These are phyloP conservation scores for Phytophthora kernoviae DNA, from an alignment of 352 stramenopile genomes.

Conservation along the genomic window DNA sequence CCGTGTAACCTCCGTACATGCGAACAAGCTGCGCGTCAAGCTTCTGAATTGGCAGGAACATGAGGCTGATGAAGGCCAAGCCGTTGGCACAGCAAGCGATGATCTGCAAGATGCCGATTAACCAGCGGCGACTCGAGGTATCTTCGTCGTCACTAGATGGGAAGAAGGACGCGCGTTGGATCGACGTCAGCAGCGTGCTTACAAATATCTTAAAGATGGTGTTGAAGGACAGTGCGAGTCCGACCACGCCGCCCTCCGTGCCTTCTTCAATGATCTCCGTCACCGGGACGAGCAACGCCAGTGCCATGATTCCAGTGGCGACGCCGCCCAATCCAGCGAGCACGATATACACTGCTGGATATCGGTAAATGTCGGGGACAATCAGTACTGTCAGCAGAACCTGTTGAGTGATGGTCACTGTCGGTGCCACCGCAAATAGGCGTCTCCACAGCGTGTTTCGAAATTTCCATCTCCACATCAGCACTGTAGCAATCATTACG, in stretches of 20 bases:
- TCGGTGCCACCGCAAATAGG: slow-evolving; percentile 39
- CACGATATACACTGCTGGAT: slow-evolving; percentile 30
- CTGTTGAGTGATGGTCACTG: slow-evolving; percentile 34
- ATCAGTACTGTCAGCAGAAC: slow-evolving; percentile 29
- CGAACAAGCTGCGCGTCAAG: slow-evolving; percentile 65
- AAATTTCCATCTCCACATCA: slow-evolving; percentile 37
- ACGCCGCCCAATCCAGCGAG: slow-evolving; percentile 33
- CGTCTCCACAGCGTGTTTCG: slow-evolving; percentile 47
- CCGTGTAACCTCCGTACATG: slow-evolving; percentile 73
- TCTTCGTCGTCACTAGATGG: slow-evolving; percentile 21
- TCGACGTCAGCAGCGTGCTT: slow-evolving; percentile 42
- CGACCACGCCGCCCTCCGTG: slow-evolving; percentile 59
- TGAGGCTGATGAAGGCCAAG: slow-evolving; percentile 35
- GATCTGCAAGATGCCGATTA: slow-evolving; percentile 35
- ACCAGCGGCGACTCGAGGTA: slow-evolving; percentile 28
- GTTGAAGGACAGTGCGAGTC: slow-evolving; percentile 57
- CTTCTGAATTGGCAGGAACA: slow-evolving; percentile 57
- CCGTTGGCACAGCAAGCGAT: slow-evolving; percentile 47
- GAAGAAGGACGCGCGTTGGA: slow-evolving; percentile 45
- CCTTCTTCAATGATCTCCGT: slow-evolving; percentile 70
- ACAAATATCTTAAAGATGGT: slow-evolving; percentile 55
- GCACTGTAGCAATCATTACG: slow-evolving; percentile 42
- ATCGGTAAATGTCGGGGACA: slow-evolving; percentile 31
- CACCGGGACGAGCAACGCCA: slow-evolving; percentile 45
- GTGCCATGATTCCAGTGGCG: slow-evolving; percentile 35